Conservation (phyloP, 2,329 filamentous ascomycete species). For the Colletotrichum lini region DNA sequence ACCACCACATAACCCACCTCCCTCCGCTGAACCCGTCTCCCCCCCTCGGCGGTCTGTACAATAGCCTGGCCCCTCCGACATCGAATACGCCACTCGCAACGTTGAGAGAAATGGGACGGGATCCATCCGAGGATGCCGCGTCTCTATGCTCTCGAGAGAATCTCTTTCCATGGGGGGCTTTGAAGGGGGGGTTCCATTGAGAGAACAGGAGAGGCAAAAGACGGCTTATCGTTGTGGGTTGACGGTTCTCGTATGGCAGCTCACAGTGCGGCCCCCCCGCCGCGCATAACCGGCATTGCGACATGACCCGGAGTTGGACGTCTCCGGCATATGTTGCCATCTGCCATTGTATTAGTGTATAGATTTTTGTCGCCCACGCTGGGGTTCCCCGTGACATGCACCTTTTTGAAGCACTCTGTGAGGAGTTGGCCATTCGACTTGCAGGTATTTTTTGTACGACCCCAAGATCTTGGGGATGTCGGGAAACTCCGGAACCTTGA, state of each 20-base stretch:
- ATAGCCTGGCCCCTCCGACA: conserved; percentile 34
- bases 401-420: not conserved
- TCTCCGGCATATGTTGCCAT: conserved; percentile 19
- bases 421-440: not conserved
- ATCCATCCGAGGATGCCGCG: conserved; percentile 30
- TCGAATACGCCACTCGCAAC: conserved; percentile 41
- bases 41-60: conserved; percentile 42
- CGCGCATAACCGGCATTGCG: conserved; percentile 42
- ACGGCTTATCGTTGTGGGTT: conserved; percentile 31
- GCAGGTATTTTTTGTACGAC: not conserved
- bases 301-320: conserved; percentile 43
- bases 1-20: conserved; percentile 21
- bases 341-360: conserved; percentile 55
- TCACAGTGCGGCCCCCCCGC: conserved; percentile 30
- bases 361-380: conserved; percentile 45
- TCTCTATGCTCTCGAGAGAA: conserved; percentile 16
- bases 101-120: conserved; percentile 25
- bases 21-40: conserved; percentile 35
- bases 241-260: conserved; percentile 33
- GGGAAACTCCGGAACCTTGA: not conserved
- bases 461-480: not conserved
- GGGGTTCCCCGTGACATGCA: not conserved
- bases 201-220: conserved; percentile 6
- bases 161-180: conserved; percentile 17
- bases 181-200: conserved; percentile 11